These are phyloP conservation scores for Apiospora koreana DNA, from an alignment of 2,329 filamentous ascomycete species.

Conservation along the genomic window DNA sequence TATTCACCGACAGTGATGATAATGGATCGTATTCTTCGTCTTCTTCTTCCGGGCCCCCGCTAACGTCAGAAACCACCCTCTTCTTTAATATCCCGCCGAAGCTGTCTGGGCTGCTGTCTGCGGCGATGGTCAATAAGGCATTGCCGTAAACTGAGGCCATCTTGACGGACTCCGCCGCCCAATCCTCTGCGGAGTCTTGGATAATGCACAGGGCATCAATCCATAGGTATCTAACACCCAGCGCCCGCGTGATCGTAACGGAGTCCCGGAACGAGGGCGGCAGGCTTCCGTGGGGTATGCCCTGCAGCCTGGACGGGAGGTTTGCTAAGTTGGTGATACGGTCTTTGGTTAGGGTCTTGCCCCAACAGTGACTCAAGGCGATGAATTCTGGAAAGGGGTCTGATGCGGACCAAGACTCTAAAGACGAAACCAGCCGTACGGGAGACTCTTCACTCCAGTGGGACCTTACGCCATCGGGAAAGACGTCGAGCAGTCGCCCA, in stretches of 20 bases:
- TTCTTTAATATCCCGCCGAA: not conserved
- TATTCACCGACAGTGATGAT: not conserved
- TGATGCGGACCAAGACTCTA: not conserved
- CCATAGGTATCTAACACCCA: slow-evolving; percentile 26
- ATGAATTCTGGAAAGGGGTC: not conserved
- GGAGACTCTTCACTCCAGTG: not conserved
- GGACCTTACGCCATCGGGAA: not conserved
- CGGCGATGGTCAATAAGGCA: not conserved
- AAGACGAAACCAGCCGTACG: not conserved
- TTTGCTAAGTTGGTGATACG: not conserved
- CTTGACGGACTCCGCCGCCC: slow-evolving; percentile 14
- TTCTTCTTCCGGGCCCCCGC: not conserved
- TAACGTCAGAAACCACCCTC: not conserved
- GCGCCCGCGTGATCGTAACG: slow-evolving; percentile 13
- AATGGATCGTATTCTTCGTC: not conserved
- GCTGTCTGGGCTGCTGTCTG: not conserved
- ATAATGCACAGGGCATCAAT: slow-evolving; percentile 28
- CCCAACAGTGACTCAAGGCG: slow-evolving; percentile 14
- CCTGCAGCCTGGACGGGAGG: not conserved
- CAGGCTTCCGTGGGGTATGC: not conserved
- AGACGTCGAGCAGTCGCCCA: not conserved
- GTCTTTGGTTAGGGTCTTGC: not conserved
- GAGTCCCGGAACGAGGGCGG: slow-evolving; percentile 18
- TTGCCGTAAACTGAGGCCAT: slow-evolving; percentile 3
- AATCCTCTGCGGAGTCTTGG: slow-evolving; percentile 21